These are phyloP conservation scores for Psidium friedrichsthalianum DNA, from an alignment of 345 rosid species.

Conservation along the genomic window DNA sequence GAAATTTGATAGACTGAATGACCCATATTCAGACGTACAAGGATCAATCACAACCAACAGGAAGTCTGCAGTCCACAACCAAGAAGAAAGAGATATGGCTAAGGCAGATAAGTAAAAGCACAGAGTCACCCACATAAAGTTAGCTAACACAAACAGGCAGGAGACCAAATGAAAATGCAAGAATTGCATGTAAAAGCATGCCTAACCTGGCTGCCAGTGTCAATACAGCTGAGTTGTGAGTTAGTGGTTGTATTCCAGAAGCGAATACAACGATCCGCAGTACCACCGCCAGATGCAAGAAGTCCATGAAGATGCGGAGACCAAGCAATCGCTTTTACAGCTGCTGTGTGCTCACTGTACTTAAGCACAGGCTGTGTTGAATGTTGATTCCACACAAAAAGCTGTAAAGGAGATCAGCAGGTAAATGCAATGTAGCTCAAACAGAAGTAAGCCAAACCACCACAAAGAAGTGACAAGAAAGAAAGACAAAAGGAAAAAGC, in stretches of 20 bases:
- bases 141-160: background rate
- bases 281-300: slow-evolving; percentile 99
- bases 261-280: slow-evolving; percentile 92
- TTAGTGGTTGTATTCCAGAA: slow-evolving; percentile 98
- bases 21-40: background rate
- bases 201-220: slow-evolving; percentile 90
- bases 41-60: background rate
- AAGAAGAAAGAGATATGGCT: background rate
- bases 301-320: slow-evolving; percentile 97
- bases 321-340: slow-evolving; percentile 99
- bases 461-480: background rate
- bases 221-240: slow-evolving; percentile 77
- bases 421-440: background rate
- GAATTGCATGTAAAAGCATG: background rate
- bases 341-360: slow-evolving; percentile 93
- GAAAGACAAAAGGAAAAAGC: background rate
- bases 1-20: background rate
- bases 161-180: background rate
- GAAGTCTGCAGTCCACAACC: background rate
- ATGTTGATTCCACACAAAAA: slow-evolving; percentile 95
- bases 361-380: slow-evolving; percentile 84
- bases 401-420: slow-evolving; percentile 36
- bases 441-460: background rate
- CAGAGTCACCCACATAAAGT: background rate
- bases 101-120: background rate